Percentiles rank a stretch among this genome's conserved stretches.
phyloP scores from a whole-genome alignment of 2,329 filamentous ascomycete genomes.

The Cladorrhinum sp. region DNA sequence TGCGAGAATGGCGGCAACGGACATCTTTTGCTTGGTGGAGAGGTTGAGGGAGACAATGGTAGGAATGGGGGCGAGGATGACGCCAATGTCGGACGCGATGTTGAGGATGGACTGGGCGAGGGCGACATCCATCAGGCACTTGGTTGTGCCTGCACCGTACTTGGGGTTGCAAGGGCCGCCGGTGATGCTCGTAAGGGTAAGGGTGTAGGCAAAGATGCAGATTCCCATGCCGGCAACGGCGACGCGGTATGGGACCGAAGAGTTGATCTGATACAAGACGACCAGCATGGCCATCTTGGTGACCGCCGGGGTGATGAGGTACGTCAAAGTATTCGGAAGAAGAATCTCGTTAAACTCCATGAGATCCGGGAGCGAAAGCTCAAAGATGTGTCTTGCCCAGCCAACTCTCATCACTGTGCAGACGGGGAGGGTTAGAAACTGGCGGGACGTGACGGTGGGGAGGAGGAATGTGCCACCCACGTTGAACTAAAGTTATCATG shows the following conservation, averaged over 20 bases:
- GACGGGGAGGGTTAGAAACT: background rate
- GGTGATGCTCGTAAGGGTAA: conserved; percentile 25
- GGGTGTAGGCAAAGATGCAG: conserved; percentile 22
- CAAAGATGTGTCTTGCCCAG: conserved; percentile 15
- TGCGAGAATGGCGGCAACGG: conserved; percentile 40
- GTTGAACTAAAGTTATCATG: conserved; percentile 12
- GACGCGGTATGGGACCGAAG: conserved; percentile 8
- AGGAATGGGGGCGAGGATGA: conserved; percentile 42
- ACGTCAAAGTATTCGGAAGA: conserved; percentile 20
- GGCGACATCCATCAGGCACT: conserved; percentile 43
- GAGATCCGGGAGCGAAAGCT: conserved; percentile 6
- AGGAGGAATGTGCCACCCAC: background rate
- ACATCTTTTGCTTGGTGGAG: conserved; percentile 42
- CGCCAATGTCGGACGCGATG: conserved; percentile 43
- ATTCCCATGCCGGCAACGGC: conserved; percentile 7
- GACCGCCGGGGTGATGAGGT: conserved; percentile 16
- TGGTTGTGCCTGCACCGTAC: conserved; percentile 12
- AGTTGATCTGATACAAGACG: conserved; percentile 14
- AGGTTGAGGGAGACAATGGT: conserved; percentile 42
- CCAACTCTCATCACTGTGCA: conserved; percentile 15
- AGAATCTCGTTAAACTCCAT: conserved; percentile 13
- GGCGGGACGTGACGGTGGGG: background rate
- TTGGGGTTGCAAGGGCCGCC: conserved; percentile 28
- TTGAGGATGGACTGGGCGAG: conserved; percentile 45
- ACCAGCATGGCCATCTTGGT: conserved; percentile 19